These are phyloP conservation scores for Sphagnurus paluster DNA, from an alignment of 1,284 basidiomycete species.

Conservation along the genomic window DNA sequence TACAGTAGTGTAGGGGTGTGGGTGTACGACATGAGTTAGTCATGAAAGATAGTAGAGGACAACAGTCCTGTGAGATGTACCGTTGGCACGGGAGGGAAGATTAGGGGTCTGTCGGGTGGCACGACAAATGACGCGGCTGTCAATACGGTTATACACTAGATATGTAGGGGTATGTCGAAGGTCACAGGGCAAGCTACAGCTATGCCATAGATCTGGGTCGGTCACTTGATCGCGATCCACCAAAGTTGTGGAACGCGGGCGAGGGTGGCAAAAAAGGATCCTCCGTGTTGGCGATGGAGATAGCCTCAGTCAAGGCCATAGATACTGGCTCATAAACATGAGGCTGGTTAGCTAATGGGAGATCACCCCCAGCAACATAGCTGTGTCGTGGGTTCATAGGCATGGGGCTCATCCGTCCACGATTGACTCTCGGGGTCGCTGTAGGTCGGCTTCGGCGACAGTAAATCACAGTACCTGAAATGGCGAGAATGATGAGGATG, in stretches of 20 bases:
- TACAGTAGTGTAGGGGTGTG: constrained; percentile 6
- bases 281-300: too few species aligned
- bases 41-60: constrained; percentile 11
- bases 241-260: constrained; percentile 57
- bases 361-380: constrained; percentile 34
- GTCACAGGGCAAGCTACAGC: constrained; percentile 19
- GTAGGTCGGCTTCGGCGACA: constrained; percentile 43
- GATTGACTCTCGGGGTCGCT: constrained; percentile 38
- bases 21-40: constrained; percentile 13
- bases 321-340: constrained; percentile 71
- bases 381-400: constrained; percentile 40
- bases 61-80: constrained; percentile 7
- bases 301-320: constrained; percentile 74
- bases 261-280: too few species aligned
- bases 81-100: background rate
- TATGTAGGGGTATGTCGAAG: constrained; percentile 1
- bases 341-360: constrained; percentile 24
- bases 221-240: constrained; percentile 33
- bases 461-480: constrained; percentile 51
- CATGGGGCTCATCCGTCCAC: constrained; percentile 58
- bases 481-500: constrained; percentile 55
- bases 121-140: constrained; percentile 10
- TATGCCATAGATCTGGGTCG: constrained; percentile 41
- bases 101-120: constrained; percentile 1
- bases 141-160: constrained; percentile 15